A percentile compares a stretch with the other conserved stretches of the same genome.
phyloP scores from a whole-genome alignment of 2,329 filamentous ascomycete species.

The Calonectria hongkongensis region DNA sequence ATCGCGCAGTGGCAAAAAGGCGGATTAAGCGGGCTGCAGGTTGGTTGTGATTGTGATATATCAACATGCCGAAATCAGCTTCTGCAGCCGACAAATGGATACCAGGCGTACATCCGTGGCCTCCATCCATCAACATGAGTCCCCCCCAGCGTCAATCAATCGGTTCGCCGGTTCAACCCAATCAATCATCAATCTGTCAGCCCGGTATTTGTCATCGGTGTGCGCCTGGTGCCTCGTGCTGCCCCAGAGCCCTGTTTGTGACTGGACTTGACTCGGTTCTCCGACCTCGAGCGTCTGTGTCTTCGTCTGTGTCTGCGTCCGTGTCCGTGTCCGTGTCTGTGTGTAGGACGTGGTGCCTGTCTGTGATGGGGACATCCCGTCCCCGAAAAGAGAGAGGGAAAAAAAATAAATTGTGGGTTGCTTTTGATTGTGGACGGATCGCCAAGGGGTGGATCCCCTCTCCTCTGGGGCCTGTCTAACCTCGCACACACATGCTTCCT shows the following conservation, averaged over 20 bases:
- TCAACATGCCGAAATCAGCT: slow-evolving; percentile 7
- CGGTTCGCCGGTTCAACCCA: slow-evolving; percentile 11
- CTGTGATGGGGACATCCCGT: slow-evolving; percentile 28
- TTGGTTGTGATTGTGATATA: slow-evolving; percentile 1
- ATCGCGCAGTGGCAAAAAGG: slow-evolving; percentile 13
- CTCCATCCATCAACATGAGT: slow-evolving; percentile 6
- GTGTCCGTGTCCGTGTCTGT: slow-evolving; percentile 21
- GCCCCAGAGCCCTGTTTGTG: slow-evolving; percentile 19
- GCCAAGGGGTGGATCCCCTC: slow-evolving; percentile 22
- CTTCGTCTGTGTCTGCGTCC: slow-evolving; percentile 19
- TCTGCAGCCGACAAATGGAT: slow-evolving; percentile 13
- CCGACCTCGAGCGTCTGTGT: slow-evolving; percentile 20
- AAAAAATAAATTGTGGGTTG: slow-evolving; percentile 22
- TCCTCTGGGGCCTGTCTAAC: background rate
- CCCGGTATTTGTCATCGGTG: slow-evolving; percentile 19
- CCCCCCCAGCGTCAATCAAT: slow-evolving; percentile 23
- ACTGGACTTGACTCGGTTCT: slow-evolving; percentile 23
- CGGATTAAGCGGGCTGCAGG: background rate
- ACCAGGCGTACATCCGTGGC: background rate
- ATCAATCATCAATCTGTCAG: slow-evolving; percentile 28
- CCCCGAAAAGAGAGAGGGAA: slow-evolving; percentile 8
- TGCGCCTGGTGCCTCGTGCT: slow-evolving; percentile 25
- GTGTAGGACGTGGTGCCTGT: slow-evolving; percentile 16
- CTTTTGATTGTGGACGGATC: slow-evolving; percentile 31
- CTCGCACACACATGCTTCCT: slow-evolving; percentile 16